phyloP scores from a whole-genome alignment of 257 asterid genomes.

The Asclepias syriaca region DNA sequence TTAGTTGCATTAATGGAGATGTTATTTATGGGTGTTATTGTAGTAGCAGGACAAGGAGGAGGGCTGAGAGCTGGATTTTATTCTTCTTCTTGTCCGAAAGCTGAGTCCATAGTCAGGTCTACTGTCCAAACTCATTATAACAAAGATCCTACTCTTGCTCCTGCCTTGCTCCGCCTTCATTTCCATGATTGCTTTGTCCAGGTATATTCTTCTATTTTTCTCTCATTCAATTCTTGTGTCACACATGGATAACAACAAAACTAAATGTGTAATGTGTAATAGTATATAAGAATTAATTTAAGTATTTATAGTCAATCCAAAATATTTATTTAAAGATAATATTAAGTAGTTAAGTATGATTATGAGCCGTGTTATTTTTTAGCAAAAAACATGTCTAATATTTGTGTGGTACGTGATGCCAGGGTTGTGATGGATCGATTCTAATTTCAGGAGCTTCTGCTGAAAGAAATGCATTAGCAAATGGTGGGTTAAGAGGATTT shows the following conservation, averaged over 20 bases:
- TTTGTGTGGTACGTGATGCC: neutral
- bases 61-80: slow-evolving; percentile 46
- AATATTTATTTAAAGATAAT: too few relatives aligned
- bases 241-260: too few relatives aligned
- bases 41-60: slow-evolving; percentile 29
- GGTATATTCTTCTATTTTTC: slow-evolving; percentile 16
- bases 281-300: too few relatives aligned
- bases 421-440: slow-evolving; percentile 72
- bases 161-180: slow-evolving; percentile 67
- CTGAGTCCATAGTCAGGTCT: slow-evolving; percentile 56
- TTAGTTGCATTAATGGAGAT: slow-evolving; percentile 13
- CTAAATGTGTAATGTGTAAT: too few relatives aligned
- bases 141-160: slow-evolving; percentile 48
- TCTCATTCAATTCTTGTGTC: too few relatives aligned
- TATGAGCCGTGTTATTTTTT: too few relatives aligned
- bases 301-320: too few relatives aligned
- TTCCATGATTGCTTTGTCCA: slow-evolving; percentile 71
- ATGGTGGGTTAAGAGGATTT: slow-evolving; percentile 53
- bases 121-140: slow-evolving; percentile 43
- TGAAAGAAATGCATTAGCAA: slow-evolving; percentile 45
- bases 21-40: slow-evolving; percentile 8
- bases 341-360: too few relatives aligned
- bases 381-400: too few relatives aligned
- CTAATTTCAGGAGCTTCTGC: slow-evolving; percentile 39
- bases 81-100: slow-evolving; percentile 55